Evolutionary conservation across 257 asterid species (phyloP), one percentile per base, ranked within the genome.

Genomic region (Plantago major): DNA sequence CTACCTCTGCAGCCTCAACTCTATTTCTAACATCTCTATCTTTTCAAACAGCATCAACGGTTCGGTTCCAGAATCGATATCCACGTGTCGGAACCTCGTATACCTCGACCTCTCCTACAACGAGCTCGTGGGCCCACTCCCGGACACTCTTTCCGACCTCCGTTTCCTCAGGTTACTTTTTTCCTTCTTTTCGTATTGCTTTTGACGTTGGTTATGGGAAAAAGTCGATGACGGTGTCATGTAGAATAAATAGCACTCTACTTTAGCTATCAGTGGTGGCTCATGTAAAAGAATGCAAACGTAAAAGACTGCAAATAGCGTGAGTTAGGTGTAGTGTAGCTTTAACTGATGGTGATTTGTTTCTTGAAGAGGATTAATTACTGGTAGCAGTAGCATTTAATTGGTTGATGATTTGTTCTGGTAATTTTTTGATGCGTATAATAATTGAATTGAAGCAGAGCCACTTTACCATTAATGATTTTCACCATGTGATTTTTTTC

Each of bases 81-180:
- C 90, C 10, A 26, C 55, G 48, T 90, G 97, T 78, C 73, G 72
- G 47, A 74, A 48, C 44, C 88, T 90, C 52, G 63, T 57, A 5
- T 42, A 33, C 64, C 90, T 90, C 14, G 96, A 87, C 68, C 77
- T 90, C 47, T 83, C 95, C 5, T 74, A 82, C 71, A 90, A 90
- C 67, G 56, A 75, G 7, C 49, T 90, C 3, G 77, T 59, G 42
- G 97, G 97, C 16, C 70, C 78, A 56, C 62, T 90, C 13, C 97
- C 97, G 2, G 8, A 49, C 11, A 66, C 89, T 11, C 77, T 90
- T 55, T 48, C 96, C 18, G 74, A 84, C 70, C 82, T 87, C 56
- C 83, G 47, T n/a, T 66, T 67, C 15, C 97, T 90, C 79, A 83
- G 97, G 97, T 90, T 22, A 22, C 26, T 22, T 22, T 22, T 22